Evolutionary conservation across 257 asterid species (phyloP).

Genomic region (Penstemon newberryi): DNA sequence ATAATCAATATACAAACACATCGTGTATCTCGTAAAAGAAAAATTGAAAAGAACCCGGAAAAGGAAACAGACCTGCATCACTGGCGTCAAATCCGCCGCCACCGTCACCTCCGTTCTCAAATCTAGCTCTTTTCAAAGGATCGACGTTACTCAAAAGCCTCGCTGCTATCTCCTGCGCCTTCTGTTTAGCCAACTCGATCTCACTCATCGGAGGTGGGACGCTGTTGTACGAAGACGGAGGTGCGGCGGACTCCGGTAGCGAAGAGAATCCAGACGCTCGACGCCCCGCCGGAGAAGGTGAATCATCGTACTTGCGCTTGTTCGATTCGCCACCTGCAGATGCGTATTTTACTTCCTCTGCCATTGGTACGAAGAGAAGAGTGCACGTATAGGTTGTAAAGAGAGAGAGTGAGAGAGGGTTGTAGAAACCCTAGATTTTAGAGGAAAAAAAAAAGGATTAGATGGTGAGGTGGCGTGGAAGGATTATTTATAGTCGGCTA

Average conservation of each 20-base stretch:
- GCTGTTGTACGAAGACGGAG: conserved; percentile 56
- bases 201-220: conserved; percentile 82
- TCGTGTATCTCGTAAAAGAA: no score
- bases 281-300: conserved; percentile 60
- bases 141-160: conserved; percentile 67
- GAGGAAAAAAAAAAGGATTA: not conserved
- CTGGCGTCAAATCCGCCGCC: conserved; percentile 53
- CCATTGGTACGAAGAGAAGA: conserved; percentile 37
- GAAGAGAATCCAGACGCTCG: conserved; percentile 76
- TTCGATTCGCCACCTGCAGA: conserved; percentile 46
- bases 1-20: no score
- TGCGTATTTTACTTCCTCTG: conserved; percentile 56
- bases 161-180: conserved; percentile 92
- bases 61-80: conserved; percentile 37
- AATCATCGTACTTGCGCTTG: conserved; percentile 81
- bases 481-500: conserved; percentile 27
- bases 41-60: not conserved
- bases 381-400: conserved; percentile 1
- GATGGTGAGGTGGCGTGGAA: conserved; percentile 1
- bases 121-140: conserved; percentile 65
- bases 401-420: not conserved
- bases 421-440: conserved; percentile 40
- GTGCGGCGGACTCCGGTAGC: conserved; percentile 38
- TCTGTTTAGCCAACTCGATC: conserved; percentile 86
- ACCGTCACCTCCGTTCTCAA: conserved; percentile 56